Percentiles rank a stretch among this genome's conserved stretches.
Conservation (phyloP, 1,139 yeast species). For the Magnusiomyces sp. region DNA sequence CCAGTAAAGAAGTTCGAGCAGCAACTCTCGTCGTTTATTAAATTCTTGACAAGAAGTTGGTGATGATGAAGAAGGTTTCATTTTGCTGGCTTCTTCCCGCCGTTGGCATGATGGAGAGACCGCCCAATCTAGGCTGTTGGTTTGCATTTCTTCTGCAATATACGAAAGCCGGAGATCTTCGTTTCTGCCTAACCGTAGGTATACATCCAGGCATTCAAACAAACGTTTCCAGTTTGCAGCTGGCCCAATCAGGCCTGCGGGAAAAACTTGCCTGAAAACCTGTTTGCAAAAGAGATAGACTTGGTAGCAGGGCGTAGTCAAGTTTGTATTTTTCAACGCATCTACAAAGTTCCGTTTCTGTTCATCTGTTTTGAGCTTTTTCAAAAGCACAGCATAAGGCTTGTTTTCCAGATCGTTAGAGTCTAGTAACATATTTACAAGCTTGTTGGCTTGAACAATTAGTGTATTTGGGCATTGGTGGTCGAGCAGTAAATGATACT, state of each 20-base stretch:
- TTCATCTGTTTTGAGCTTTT: constrained; percentile 4
- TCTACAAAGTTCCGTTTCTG: constrained; percentile 2
- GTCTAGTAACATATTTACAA: no score
- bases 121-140: constrained; percentile 38
- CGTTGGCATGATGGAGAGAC: constrained; percentile 17
- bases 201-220: constrained; percentile 31
- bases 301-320: constrained; percentile 3
- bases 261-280: constrained; percentile 36
- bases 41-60: neutral
- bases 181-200: constrained; percentile 7
- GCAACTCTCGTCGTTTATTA: constrained; percentile 23
- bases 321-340: constrained; percentile 1
- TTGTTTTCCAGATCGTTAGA: neutral
- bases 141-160: constrained; percentile 29
- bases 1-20: constrained; percentile 49
- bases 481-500: constrained; percentile 17
- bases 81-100: no score
- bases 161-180: constrained; percentile 29
- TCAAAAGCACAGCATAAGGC: no score
- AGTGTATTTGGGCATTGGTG: constrained; percentile 17
- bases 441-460: no score
- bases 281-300: constrained; percentile 15
- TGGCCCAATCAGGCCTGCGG: constrained; percentile 49
- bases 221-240: constrained; percentile 40
- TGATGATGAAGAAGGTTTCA: neutral